These are phyloP conservation scores for Penicillium sp. DNA, from an alignment of 2,329 filamentous ascomycete genomes.

Conservation along the genomic window DNA sequence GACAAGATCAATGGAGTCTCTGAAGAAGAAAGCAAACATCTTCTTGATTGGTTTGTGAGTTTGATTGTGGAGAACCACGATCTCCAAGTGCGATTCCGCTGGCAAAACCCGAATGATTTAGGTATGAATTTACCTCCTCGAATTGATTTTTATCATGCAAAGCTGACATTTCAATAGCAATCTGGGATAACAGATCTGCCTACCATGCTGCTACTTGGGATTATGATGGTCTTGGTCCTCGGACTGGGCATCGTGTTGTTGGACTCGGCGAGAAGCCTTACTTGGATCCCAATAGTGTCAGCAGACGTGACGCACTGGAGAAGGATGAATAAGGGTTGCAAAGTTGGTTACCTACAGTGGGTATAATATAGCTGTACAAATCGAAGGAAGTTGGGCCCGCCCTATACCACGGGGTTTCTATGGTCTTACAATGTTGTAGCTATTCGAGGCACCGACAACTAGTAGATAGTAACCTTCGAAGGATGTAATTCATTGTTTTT, in stretches of 20 bases:
- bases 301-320: background rate
- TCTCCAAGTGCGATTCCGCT: constrained; percentile 40
- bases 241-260: constrained; percentile 53
- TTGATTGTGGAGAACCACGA: constrained; percentile 45
- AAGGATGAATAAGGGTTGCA: background rate
- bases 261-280: constrained; percentile 57
- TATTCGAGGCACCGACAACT: too few relatives aligned
- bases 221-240: constrained; percentile 49
- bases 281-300: constrained; percentile 43
- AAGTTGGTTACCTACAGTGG: too few relatives aligned
- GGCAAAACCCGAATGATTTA: constrained; percentile 45
- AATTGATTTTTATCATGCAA: background rate
- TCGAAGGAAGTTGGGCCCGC: too few relatives aligned
- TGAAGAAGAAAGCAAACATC: constrained; percentile 31
- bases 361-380: too few relatives aligned
- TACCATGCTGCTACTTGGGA: constrained; percentile 58
- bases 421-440: too few relatives aligned
- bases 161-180: constrained; percentile 38
- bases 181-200: constrained; percentile 61
- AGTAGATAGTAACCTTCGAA: too few relatives aligned
- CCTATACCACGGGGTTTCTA: too few relatives aligned
- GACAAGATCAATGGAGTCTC: constrained; percentile 35
- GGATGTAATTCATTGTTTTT: too few relatives aligned
- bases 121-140: constrained; percentile 19
- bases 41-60: constrained; percentile 37